phyloP scores from a whole-genome alignment of 805 yeast genomes.

The Vanderwaltozyma polyspora region DNA sequence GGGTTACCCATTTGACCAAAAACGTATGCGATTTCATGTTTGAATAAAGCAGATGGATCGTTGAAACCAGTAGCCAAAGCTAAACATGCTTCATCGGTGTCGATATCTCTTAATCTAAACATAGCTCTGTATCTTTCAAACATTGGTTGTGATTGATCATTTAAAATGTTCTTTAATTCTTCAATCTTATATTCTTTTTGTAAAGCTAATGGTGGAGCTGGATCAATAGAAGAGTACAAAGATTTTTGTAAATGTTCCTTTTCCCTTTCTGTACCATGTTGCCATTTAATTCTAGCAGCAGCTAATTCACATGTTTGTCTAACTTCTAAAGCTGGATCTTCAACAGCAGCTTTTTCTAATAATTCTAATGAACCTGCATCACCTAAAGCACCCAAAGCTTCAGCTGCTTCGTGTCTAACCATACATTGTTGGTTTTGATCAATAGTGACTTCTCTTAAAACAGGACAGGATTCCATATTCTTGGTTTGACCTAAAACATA shows the following conservation, averaged over 20 bases:
- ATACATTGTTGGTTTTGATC: conserved; percentile 69
- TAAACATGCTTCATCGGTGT: conserved; percentile 81
- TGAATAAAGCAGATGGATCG: conserved; percentile 87
- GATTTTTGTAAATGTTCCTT: conserved; percentile 44
- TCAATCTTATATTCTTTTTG: conserved; percentile 44
- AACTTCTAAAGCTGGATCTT: conserved; percentile 79
- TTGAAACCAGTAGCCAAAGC: conserved; percentile 85
- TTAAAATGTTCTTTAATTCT: conserved; percentile 55
- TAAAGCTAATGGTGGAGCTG: conserved; percentile 93
- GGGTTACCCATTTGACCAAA: conserved; percentile 96
- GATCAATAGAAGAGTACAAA: conserved; percentile 81
- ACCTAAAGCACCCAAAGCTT: conserved; percentile 93
- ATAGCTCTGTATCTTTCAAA: conserved; percentile 96
- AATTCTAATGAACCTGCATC: conserved; percentile 61
- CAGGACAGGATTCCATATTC: conserved; percentile 66
- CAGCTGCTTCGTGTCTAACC: conserved; percentile 99
- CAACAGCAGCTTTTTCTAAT: conserved; percentile 47
- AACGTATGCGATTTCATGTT: conserved; percentile 96
- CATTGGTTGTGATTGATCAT: conserved; percentile 65
- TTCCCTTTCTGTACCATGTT: conserved; percentile 47
- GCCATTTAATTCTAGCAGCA: conserved; percentile 90
- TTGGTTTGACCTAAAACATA: conserved; percentile 94
- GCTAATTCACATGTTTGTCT: conserved; percentile 98
- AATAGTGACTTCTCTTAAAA: conserved; percentile 58
- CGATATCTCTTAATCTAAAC: conserved; percentile 94